Evolutionary conservation across 2,329 filamentous ascomycete species (phyloP).

Genomic region (Magnaporthales sp.): DNA sequence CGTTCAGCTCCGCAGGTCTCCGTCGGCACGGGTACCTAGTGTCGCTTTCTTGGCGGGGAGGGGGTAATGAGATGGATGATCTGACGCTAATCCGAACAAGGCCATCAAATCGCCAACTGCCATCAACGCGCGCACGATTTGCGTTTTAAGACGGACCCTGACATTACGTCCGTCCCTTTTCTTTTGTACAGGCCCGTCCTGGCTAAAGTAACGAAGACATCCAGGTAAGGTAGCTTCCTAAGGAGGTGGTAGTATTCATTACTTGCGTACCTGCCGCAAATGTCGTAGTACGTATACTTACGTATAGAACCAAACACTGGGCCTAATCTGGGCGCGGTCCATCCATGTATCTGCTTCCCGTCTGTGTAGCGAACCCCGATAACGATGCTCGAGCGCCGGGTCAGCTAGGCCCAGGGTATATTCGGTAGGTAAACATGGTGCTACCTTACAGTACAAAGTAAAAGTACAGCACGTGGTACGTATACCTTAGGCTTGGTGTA

Average conservation of each 20-base stretch:
- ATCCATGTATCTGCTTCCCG: neutral
- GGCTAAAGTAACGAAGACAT: no score
- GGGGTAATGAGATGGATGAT: neutral
- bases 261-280: neutral
- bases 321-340: neutral
- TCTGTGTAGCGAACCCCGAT: neutral
- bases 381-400: neutral
- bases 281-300: neutral
- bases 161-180: neutral
- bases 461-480: neutral
- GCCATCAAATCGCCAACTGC: constrained; percentile 4
- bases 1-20: neutral
- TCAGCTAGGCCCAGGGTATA: neutral
- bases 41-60: neutral
- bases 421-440: neutral
- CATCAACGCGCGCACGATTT: neutral
- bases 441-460: neutral
- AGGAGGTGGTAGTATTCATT: no score
- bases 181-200: neutral
- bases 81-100: neutral
- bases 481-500: no score
- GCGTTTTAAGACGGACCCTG: neutral
- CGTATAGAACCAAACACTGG: neutral
- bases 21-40: neutral
- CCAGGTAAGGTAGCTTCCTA: no score